Evolutionary conservation across 2,329 filamentous ascomycete species (phyloP).

Genomic region (Penicillium sp.): DNA sequence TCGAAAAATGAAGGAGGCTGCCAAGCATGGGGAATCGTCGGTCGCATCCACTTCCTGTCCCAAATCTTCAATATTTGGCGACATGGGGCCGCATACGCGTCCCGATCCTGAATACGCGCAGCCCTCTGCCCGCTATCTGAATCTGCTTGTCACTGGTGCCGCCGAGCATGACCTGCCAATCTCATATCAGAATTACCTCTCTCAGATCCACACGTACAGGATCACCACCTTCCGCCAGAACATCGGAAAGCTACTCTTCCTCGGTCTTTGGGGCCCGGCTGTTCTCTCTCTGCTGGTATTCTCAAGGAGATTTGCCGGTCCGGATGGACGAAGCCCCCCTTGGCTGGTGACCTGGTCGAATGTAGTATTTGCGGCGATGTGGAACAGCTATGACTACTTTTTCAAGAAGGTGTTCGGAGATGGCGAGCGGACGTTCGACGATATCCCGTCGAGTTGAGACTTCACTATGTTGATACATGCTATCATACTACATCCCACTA

Average conservation of each 20-base stretch:
- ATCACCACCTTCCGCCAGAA: slow-evolving; percentile 68
- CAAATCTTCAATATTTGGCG: slow-evolving; percentile 17
- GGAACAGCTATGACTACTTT: slow-evolving; percentile 65
- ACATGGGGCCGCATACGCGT: slow-evolving; percentile 52
- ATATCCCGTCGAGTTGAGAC: slow-evolving; percentile 13
- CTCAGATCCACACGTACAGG: slow-evolving; percentile 68
- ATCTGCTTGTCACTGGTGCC: slow-evolving; percentile 76
- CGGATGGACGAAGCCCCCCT: slow-evolving; percentile 66
- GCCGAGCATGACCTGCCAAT: slow-evolving; percentile 76
- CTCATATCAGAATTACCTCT: slow-evolving; percentile 75
- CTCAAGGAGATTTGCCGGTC: slow-evolving; percentile 55
- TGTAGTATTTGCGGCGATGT: slow-evolving; percentile 59
- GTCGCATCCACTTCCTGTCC: not conserved
- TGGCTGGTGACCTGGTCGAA: slow-evolving; percentile 64
- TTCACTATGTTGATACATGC: not conserved
- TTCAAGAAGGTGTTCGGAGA: slow-evolving; percentile 77
- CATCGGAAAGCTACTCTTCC: slow-evolving; percentile 66
- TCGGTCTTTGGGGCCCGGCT: slow-evolving; percentile 60
- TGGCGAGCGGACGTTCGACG: slow-evolving; percentile 67
- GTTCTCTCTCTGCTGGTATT: slow-evolving; percentile 57
- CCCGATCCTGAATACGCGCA: slow-evolving; percentile 74
- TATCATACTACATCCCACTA: not conserved
- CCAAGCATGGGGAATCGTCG: not conserved
- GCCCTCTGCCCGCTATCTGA: slow-evolving; percentile 79
- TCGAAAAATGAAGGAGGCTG: slow-evolving; percentile 19